These are phyloP conservation scores for Nigrospora osmanthi DNA, from an alignment of 2,329 filamentous ascomycete species.

Conservation along the genomic window DNA sequence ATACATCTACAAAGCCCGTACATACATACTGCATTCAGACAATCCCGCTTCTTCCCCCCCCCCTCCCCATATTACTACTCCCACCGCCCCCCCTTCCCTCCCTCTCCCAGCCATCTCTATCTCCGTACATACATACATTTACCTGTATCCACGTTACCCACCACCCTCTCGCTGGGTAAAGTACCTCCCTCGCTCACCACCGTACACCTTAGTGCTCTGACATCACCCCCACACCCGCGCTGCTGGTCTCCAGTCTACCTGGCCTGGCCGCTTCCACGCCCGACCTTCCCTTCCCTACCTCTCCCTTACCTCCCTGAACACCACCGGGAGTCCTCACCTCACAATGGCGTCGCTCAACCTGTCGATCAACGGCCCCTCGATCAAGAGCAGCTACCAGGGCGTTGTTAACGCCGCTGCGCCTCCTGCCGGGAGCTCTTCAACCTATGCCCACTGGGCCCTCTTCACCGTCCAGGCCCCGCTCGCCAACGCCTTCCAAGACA, in stretches of 20 bases:
- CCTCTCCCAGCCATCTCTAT: no score
- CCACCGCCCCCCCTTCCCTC: no score
- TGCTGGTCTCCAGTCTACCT: neutral
- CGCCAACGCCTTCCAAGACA: constrained; percentile 86
- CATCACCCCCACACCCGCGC: constrained; percentile 16
- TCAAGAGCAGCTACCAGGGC: constrained; percentile 69
- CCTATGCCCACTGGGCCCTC: constrained; percentile 86
- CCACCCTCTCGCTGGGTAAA: no score
- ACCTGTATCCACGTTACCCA: no score
- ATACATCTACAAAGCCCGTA: no score
- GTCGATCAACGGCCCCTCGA: constrained; percentile 72
- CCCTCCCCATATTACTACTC: no score
- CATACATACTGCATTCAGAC: no score
- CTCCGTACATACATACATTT: no score
- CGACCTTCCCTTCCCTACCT: neutral
- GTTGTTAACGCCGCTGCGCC: constrained; percentile 45
- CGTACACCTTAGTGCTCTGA: constrained; percentile 13
- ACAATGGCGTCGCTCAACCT: constrained; percentile 74
- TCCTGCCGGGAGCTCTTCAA: constrained; percentile 57
- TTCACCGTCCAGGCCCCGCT: constrained; percentile 91
- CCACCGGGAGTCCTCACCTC: constrained; percentile 1
- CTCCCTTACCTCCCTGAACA: neutral
- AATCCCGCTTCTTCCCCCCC: no score
- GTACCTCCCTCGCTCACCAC: neutral
- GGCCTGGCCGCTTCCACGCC: neutral